phyloP scores from a whole-genome alignment of 2,329 filamentous ascomycete species.

The Nemania serpens region DNA sequence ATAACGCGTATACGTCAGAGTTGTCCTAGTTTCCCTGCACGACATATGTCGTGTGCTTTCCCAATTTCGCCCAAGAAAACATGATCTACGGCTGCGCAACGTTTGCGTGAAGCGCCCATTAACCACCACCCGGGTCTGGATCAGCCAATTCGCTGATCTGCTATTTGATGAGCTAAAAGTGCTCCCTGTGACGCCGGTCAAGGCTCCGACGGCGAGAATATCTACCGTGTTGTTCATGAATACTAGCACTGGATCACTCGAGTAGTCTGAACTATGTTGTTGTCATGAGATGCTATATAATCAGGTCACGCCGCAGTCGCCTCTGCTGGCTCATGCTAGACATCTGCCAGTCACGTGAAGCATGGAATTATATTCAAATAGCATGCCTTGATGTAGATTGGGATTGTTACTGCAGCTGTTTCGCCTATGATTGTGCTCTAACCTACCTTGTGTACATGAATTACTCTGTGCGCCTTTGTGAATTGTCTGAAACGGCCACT shows the following conservation, averaged over 20 bases:
- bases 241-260: slow-evolving; percentile 47
- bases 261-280: slow-evolving; percentile 46
- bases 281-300: no score
- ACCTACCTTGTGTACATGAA: no score
- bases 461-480: no score
- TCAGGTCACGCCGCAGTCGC: no score
- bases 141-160: slow-evolving; percentile 40
- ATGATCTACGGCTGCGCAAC: slow-evolving; percentile 40
- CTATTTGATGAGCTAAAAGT: slow-evolving; percentile 45
- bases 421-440: no score
- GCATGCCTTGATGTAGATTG: no score
- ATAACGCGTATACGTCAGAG: slow-evolving; percentile 47
- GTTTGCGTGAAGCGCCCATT: slow-evolving; percentile 43
- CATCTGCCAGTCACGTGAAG: no score
- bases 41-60: slow-evolving; percentile 45
- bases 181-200: slow-evolving; percentile 39
- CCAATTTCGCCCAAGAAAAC: slow-evolving; percentile 43
- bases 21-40: slow-evolving; percentile 42
- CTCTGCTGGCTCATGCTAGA: no score
- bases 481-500: no score
- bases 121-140: slow-evolving; percentile 39
- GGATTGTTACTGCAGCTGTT: no score
- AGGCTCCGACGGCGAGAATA: slow-evolving; percentile 44
- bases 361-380: no score
- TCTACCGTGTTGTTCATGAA: slow-evolving; percentile 45